phyloP scores from a whole-genome alignment of 2,329 filamentous ascomycete species.

The Aspergillus thermomutatus region DNA sequence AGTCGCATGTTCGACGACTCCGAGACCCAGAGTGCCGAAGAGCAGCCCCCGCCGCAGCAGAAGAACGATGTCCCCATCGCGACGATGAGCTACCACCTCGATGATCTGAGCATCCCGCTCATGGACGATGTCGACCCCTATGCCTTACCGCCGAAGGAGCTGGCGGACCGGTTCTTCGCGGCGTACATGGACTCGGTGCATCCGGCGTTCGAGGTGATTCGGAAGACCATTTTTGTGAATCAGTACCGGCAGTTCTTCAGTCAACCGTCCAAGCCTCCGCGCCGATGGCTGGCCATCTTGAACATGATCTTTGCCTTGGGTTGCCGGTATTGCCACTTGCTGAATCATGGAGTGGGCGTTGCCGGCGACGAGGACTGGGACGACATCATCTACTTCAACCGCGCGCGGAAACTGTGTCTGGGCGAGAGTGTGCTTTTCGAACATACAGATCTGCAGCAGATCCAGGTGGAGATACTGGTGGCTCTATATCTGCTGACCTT shows the following conservation, averaged over 20 bases:
- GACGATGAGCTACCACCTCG: constrained; percentile 37
- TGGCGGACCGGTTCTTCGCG: constrained; percentile 38
- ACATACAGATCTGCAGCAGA: constrained; percentile 42
- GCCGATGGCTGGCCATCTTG: constrained; percentile 41
- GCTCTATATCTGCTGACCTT: constrained; percentile 39
- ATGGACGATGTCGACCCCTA: constrained; percentile 34
- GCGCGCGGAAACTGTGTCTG: constrained; percentile 37
- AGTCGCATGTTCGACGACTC: constrained; percentile 5
- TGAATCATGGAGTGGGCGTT: constrained; percentile 19
- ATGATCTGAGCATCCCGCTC: constrained; percentile 36
- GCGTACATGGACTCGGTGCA: constrained; percentile 40
- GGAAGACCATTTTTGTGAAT: constrained; percentile 33
- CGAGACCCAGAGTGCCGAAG: background rate
- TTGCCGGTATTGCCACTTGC: constrained; percentile 37
- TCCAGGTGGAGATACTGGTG: constrained; percentile 40
- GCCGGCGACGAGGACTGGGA: constrained; percentile 23
- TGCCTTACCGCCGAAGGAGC: constrained; percentile 32
- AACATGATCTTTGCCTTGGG: constrained; percentile 47
- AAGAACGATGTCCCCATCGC: constrained; percentile 19
- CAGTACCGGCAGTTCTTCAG: constrained; percentile 37
- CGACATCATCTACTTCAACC: constrained; percentile 39
- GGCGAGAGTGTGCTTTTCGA: constrained; percentile 37
- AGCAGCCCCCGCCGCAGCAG: background rate
- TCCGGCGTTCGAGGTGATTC: constrained; percentile 39
- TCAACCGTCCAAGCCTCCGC: constrained; percentile 23